Evolutionary conservation across 164 flowering plant species (phyloP), one percentile per base, ranked within the genome.

Genomic region (Annona cherimola): DNA sequence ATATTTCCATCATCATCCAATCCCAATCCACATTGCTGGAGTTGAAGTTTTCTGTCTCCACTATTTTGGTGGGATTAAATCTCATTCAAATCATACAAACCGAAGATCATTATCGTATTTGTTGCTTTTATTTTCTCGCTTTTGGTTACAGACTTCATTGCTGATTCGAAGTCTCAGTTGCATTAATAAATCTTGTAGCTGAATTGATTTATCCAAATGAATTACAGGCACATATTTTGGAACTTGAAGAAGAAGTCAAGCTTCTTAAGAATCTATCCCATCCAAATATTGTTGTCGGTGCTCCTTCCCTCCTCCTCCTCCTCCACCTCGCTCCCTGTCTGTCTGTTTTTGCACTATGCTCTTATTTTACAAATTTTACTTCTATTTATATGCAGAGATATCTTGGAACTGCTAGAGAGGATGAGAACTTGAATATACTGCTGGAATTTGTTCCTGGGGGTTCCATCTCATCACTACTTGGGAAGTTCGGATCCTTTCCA

Each of bases 371-470:
- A 61, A 19, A 35, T 35, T 12, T 63, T 2, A 20, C 46, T 44
- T 9, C 42, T 63, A 62, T 71, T 45, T 63, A 1, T 59, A 26
- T 78, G 41, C 83, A 95, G 99, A 89, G 99, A 84, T 95, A 95
- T 69, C 78, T 95, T 76, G 99, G 99, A 62, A 95, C 98, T 69
- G 92, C 84, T 43, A 88, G 95, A 78, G 99, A 96, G 84, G 95
- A 90, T 40, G 95, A 86, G 43, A 83, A 89, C 2, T 78, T 96
- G 46, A 93, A 96, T 79, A 96, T 96, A 73, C 76, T 96, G 68
- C 77, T 96, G 76, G 99, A 96, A 75, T 93, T 96, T 83, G 97
- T 96, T 63, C 93, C 99, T n/a, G 99, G 99, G 73, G 99, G 99
- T 76, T 93, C 98, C 41, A 96, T 96, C 57, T 86, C 96, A 3